Conservation (phyloP, 1,139 yeast genomes). For the Wickerhamomyces sp. region DNA sequence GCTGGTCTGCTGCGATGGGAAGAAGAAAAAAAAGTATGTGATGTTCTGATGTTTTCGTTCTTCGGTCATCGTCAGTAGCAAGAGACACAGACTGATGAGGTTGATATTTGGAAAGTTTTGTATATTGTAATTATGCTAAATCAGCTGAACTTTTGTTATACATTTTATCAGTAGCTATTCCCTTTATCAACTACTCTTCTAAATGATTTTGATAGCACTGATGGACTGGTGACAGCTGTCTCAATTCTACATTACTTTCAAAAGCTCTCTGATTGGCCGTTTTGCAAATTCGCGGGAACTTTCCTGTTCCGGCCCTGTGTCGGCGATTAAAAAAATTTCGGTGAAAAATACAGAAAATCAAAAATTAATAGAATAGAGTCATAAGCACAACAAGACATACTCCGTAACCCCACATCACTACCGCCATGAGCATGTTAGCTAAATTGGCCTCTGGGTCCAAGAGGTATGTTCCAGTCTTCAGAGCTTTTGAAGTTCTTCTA, state of each 20-base stretch:
- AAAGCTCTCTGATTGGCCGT: conserved; percentile 15
- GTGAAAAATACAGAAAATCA: conserved; percentile 1
- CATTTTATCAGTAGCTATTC: too few species aligned
- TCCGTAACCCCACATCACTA: neutral
- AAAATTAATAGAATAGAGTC: neutral
- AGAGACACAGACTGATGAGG: too few species aligned
- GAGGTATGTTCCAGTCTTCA: conserved; percentile 3
- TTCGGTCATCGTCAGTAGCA: too few species aligned
- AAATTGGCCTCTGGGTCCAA: conserved; percentile 4
- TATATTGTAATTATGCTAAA: too few species aligned
- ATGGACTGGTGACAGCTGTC: neutral
- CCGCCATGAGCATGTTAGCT: conserved; percentile 5
- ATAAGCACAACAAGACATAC: neutral
- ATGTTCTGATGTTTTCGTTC: too few species aligned
- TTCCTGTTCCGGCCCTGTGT: conserved; percentile 2
- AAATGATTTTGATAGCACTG: too few species aligned
- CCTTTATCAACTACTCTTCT: too few species aligned
- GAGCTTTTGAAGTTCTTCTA: neutral
- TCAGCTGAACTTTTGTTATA: too few species aligned
- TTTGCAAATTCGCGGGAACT: neutral
- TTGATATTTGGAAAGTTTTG: too few species aligned
- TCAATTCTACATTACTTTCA: conserved; percentile 9
- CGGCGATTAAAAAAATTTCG: conserved; percentile 3
- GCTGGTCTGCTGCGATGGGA: neutral
- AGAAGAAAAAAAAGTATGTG: too few species aligned